phyloP scores from a whole-genome alignment of 176 grass and related monocot species.

The Ensete ventricosum region DNA sequence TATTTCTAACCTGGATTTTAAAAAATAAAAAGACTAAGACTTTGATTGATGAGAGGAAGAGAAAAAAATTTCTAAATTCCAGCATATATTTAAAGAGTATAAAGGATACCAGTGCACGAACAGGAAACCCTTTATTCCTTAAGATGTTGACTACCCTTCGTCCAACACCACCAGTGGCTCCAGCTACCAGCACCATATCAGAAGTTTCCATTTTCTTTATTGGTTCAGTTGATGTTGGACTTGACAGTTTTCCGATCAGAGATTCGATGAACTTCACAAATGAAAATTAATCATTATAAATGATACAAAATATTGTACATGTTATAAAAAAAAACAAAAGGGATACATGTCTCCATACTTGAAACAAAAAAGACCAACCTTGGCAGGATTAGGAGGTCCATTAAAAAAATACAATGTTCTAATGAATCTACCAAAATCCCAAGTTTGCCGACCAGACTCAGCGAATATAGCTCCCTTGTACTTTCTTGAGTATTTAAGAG shows the following conservation, averaged over 20 bases:
- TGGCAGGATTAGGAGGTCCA: conserved; percentile 81
- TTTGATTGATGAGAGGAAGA: background rate
- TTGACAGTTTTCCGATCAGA: conserved; percentile 57
- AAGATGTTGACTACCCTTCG: conserved; percentile 65
- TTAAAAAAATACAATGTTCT: conserved; percentile 91
- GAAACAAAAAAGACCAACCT: conserved; percentile 31
- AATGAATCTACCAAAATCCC: conserved; percentile 85
- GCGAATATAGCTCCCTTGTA: conserved; percentile 41
- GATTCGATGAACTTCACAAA: conserved; percentile 58
- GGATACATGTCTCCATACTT: background rate
- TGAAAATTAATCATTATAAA: background rate
- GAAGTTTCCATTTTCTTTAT: conserved; percentile 51
- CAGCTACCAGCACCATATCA: conserved; percentile 60
- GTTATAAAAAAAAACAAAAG: background rate
- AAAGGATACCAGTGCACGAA: conserved; percentile 66
- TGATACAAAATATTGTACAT: conserved; percentile 1
- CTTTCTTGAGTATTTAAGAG: conserved; percentile 14
- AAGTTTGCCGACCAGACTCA: conserved; percentile 47
- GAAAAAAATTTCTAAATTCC: background rate
- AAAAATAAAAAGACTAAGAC: conserved; percentile 11
- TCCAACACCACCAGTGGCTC: conserved; percentile 85
- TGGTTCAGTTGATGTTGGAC: conserved; percentile 32
- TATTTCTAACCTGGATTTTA: conserved; percentile 68
- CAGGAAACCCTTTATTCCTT: conserved; percentile 56
- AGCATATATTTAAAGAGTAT: background rate